These are phyloP conservation scores for Ulota crispa DNA, from an alignment of 225 moss, liverwort and hornwort species.

Conservation along the genomic window DNA sequence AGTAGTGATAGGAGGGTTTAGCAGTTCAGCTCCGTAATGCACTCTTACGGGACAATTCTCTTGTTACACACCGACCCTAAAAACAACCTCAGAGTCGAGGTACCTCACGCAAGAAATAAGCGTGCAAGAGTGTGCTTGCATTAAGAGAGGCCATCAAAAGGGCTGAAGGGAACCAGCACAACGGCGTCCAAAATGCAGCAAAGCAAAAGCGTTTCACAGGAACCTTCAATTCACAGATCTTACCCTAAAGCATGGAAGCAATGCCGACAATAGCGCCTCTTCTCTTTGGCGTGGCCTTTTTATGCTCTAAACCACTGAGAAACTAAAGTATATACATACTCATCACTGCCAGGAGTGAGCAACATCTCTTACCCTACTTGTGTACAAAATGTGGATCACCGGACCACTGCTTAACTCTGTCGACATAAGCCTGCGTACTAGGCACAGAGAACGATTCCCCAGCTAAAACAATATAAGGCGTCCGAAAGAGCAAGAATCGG, in stretches of 20 bases:
- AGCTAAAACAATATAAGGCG: slow-evolving; percentile 33
- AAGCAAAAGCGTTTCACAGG: slow-evolving; percentile 1
- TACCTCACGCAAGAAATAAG: too few relatives aligned
- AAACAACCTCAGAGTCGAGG: too few relatives aligned
- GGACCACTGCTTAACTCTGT: slow-evolving; percentile 27
- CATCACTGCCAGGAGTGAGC: slow-evolving; percentile 25
- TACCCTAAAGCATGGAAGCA: slow-evolving; percentile 26
- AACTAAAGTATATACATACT: slow-evolving; percentile 49
- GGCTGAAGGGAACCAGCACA: background rate
- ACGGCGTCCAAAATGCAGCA: background rate
- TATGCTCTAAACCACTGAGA: slow-evolving; percentile 38
- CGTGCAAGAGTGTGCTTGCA: too few relatives aligned
- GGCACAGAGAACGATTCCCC: slow-evolving; percentile 30
- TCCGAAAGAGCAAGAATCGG: slow-evolving; percentile 41
- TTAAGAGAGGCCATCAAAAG: too few relatives aligned
- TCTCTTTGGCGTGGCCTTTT: slow-evolving; percentile 28
- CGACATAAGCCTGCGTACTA: slow-evolving; percentile 27
- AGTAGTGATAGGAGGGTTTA: too few relatives aligned
- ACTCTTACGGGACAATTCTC: too few relatives aligned
- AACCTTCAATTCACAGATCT: slow-evolving; percentile 14
- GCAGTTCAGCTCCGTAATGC: too few relatives aligned
- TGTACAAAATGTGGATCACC: slow-evolving; percentile 46
- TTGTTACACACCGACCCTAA: too few relatives aligned
- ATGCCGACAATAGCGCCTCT: slow-evolving; percentile 30
- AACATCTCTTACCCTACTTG: slow-evolving; percentile 41